Conservation (phyloP, 2,329 filamentous ascomycete genomes). For the Knoxdaviesia proteae region DNA sequence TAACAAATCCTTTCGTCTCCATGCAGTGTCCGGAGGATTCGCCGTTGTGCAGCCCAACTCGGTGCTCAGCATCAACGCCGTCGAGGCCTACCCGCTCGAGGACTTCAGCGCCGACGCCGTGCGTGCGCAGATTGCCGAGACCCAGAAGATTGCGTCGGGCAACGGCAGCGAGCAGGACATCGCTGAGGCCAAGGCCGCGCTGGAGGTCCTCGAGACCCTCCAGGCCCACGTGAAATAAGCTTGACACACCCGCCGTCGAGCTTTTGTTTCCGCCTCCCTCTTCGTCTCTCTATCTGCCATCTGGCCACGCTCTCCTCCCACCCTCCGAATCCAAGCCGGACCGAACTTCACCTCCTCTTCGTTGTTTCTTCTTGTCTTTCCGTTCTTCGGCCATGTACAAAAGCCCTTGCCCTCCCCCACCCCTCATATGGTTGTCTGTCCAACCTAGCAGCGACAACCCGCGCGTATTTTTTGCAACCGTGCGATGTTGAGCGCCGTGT, state of each 20-base stretch:
- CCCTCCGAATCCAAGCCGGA: too few species aligned
- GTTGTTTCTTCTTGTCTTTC: too few species aligned
- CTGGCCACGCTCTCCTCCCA: too few species aligned
- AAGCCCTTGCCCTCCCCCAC: too few species aligned
- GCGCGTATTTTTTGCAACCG: too few species aligned
- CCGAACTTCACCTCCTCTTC: too few species aligned
- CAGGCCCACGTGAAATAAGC: conserved; percentile 6
- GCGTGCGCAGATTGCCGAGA: conserved; percentile 75
- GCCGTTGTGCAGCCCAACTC: conserved; percentile 93
- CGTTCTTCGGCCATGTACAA: too few species aligned
- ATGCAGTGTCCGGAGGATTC: conserved; percentile 79
- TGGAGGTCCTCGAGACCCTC: conserved; percentile 36
- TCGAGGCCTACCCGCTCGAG: conserved; percentile 85
- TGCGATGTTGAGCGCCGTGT: background rate
- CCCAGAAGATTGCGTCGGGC: conserved; percentile 82
- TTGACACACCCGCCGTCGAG: too few species aligned
- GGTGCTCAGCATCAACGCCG: conserved; percentile 89
- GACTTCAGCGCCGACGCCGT: conserved; percentile 90
- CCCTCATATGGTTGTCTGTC: background rate
- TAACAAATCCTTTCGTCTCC: background rate
- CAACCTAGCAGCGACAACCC: too few species aligned
- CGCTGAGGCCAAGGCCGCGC: conserved; percentile 96
- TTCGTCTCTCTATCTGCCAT: too few species aligned
- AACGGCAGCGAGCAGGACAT: conserved; percentile 90
- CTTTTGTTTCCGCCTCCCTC: too few species aligned